These are phyloP conservation scores for Trypanosoma scelopori DNA, from an alignment of 208 protist genomes.

Conservation along the genomic window DNA sequence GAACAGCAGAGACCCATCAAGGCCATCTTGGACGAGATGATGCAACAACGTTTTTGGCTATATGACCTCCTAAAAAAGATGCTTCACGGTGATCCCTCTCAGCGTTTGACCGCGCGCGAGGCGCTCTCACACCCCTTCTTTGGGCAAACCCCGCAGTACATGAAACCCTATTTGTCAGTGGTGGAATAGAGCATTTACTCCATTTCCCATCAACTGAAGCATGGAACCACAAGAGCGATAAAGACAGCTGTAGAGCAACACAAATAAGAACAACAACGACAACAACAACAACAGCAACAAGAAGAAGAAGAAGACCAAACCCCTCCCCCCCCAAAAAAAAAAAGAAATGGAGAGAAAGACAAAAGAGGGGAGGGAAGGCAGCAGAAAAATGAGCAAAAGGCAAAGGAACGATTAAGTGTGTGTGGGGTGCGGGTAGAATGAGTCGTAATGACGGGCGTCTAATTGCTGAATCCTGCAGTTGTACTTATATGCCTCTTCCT, in stretches of 20 bases:
- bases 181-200: background rate
- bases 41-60: constrained; percentile 71
- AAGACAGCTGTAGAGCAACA: constrained; percentile 2
- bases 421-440: background rate
- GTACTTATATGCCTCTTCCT: too few species aligned
- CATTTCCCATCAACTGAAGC: background rate
- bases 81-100: constrained; percentile 51
- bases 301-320: too few species aligned
- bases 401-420: constrained; percentile 1
- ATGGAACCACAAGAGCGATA: background rate
- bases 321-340: too few species aligned
- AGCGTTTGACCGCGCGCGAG: constrained; percentile 55
- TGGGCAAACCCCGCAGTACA: constrained; percentile 45
- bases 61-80: constrained; percentile 69
- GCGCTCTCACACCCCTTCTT: constrained; percentile 76
- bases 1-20: constrained; percentile 17
- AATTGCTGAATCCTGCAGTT: too few species aligned
- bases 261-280: background rate
- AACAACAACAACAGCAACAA: background rate
- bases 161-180: constrained; percentile 31
- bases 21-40: constrained; percentile 52
- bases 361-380: background rate
- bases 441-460: background rate
- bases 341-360: background rate
- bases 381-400: background rate